Evolutionary conservation across 495 filamentous ascomycete species (phyloP).

Genomic region (Penicillium paradoxum): DNA sequence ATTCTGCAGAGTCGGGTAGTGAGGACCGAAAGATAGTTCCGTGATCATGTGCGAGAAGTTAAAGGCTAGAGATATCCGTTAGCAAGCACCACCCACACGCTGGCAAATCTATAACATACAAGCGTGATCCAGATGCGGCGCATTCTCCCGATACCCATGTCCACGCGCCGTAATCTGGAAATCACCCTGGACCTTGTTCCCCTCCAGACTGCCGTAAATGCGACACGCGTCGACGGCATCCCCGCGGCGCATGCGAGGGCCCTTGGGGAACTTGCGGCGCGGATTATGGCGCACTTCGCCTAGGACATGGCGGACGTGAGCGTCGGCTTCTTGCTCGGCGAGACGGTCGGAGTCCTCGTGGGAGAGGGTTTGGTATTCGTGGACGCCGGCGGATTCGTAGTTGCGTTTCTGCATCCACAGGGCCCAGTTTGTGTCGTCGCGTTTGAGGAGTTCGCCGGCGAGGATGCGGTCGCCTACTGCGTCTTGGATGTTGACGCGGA

Average conservation of each 20-base stretch:
- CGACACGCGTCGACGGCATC: conserved; percentile 61
- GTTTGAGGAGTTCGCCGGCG: conserved; percentile 66
- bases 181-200: conserved; percentile 96
- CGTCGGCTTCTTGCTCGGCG: conserved; percentile 46
- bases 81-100: too few relatives aligned
- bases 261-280: conserved; percentile 59
- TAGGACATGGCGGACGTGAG: conserved; percentile 50
- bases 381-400: conserved; percentile 54
- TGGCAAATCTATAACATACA: conserved; percentile 47
- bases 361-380: conserved; percentile 50
- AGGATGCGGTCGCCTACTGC: conserved; percentile 87
- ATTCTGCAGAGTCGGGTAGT: conserved; percentile 89
- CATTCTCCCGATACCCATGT: conserved; percentile 82
- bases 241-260: conserved; percentile 58
- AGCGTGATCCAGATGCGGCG: conserved; percentile 76
- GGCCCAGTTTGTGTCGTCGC: conserved; percentile 72
- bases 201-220: conserved; percentile 82
- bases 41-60: conserved; percentile 98
- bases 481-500: conserved; percentile 97
- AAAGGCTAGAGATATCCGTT: conserved; percentile 55
- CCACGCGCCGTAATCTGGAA: conserved; percentile 97
- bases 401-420: conserved; percentile 77
- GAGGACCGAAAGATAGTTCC: conserved; percentile 93
- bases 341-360: conserved; percentile 42
- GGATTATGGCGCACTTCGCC: conserved; percentile 37